phyloP scores from a whole-genome alignment of 345 rosid genomes.

The Fremontodendron californicum region DNA sequence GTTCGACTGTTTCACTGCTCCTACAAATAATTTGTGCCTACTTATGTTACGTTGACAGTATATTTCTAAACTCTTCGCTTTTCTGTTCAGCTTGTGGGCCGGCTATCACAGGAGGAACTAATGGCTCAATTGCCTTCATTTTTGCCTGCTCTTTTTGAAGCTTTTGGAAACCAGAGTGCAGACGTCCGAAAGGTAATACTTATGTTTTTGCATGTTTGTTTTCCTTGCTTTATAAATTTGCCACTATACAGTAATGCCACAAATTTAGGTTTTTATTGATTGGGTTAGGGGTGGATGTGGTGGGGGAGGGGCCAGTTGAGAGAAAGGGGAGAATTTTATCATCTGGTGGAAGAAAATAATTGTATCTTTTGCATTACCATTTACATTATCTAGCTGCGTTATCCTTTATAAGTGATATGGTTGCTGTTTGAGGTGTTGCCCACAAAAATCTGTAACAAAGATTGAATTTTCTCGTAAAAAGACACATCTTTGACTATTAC shows the following conservation, averaged over 20 bases:
- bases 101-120: constrained; percentile 88
- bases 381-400: neutral
- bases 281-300: neutral
- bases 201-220: neutral
- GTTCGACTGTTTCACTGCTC: neutral
- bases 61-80: constrained; percentile 10
- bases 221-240: neutral
- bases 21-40: neutral
- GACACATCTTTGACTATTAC: neutral
- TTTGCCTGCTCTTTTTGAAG: constrained; percentile 94
- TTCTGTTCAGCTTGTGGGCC: constrained; percentile 75
- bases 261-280: neutral
- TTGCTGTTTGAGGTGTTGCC: neutral
- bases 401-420: neutral
- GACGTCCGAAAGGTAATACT: constrained; percentile 89
- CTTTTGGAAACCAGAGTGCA: constrained; percentile 94
- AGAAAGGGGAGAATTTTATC: neutral
- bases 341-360: neutral
- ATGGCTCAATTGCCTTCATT: constrained; percentile 81
- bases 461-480: neutral
- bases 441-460: neutral
- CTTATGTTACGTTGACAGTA: neutral
- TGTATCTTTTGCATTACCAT: neutral
- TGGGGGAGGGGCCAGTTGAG: neutral
- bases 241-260: neutral